A percentile compares a stretch with the other conserved stretches of the same genome.
phyloP scores from a whole-genome alignment of 108 stramenopile species.

The Aureococcus anophagefferens region DNA sequence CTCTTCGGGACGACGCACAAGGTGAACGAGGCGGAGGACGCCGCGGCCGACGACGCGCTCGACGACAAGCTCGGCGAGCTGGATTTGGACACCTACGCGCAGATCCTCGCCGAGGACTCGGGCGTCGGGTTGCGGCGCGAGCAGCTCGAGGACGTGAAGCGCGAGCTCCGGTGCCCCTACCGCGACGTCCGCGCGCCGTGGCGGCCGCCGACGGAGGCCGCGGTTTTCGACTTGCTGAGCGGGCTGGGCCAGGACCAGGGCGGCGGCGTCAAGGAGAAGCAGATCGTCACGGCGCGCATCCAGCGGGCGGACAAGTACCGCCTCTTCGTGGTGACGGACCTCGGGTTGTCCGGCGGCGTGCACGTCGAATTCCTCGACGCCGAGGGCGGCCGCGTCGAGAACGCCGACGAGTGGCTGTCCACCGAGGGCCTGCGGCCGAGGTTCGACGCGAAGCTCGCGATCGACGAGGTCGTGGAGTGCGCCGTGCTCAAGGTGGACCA shows the following conservation, averaged over 20 bases:
- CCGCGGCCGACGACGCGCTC: not conserved
- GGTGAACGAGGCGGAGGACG: not conserved
- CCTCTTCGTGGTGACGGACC: not conserved
- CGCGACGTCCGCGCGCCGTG: not conserved
- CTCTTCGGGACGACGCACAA: not conserved
- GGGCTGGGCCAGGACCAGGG: not conserved
- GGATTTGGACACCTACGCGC: conserved; percentile 22
- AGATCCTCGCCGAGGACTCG: not conserved
- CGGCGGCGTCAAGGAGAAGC: not conserved
- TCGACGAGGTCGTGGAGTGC: not conserved
- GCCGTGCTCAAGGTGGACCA: not conserved
- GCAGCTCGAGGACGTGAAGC: not conserved
- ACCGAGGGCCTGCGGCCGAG: too few species aligned
- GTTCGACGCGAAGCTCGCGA: not conserved
- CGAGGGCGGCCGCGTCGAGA: not conserved
- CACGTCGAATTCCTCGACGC: not conserved
- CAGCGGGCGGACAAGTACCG: not conserved
- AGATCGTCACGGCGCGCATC: not conserved
- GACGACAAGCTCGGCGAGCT: conserved; percentile 9
- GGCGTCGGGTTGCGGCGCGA: not conserved
- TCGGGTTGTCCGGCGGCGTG: not conserved
- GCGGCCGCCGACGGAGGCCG: not conserved
- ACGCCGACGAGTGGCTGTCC: not conserved
- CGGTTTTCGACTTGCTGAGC: not conserved
- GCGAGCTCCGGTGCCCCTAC: not conserved